Conservation (phyloP, 441 rosid species). For the Arabidopsis hybrid region DNA sequence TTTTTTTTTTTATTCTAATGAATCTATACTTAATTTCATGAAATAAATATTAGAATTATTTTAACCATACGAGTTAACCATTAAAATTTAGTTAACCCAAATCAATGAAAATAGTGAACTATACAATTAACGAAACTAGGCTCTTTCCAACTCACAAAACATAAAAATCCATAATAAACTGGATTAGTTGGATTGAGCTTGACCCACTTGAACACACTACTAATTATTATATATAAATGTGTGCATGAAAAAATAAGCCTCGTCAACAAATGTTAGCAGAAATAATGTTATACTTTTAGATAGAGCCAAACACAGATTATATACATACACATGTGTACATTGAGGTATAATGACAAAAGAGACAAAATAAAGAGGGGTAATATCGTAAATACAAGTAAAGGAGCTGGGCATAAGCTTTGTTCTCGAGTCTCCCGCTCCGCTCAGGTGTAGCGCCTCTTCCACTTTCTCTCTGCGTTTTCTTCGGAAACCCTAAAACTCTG, state of each 20-base stretch:
- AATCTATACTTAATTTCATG: background rate
- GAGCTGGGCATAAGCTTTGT: conserved; percentile 30
- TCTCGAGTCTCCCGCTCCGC: conserved; percentile 47
- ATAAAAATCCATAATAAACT: background rate
- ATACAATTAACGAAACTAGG: no score
- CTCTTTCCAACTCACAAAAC: background rate
- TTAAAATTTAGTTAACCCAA: background rate
- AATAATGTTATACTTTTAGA: background rate
- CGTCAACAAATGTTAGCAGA: background rate
- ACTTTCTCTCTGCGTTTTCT: conserved; percentile 17
- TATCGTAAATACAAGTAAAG: background rate
- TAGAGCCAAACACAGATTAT: conserved; percentile 1
- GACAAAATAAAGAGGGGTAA: conserved; percentile 22
- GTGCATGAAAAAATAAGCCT: conserved; percentile 4
- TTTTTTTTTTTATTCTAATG: no score
- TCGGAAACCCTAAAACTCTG: conserved; percentile 36
- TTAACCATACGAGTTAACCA: background rate
- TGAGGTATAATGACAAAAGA: background rate
- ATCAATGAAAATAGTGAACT: background rate
- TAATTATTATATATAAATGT: no score
- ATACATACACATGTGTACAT: background rate
- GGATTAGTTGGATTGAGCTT: background rate
- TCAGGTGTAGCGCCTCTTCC: conserved; percentile 11
- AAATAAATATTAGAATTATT: background rate
- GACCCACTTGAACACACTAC: background rate